These are phyloP conservation scores for Rhodamnia argentea DNA, from an alignment of 345 rosid species.

Conservation along the genomic window DNA sequence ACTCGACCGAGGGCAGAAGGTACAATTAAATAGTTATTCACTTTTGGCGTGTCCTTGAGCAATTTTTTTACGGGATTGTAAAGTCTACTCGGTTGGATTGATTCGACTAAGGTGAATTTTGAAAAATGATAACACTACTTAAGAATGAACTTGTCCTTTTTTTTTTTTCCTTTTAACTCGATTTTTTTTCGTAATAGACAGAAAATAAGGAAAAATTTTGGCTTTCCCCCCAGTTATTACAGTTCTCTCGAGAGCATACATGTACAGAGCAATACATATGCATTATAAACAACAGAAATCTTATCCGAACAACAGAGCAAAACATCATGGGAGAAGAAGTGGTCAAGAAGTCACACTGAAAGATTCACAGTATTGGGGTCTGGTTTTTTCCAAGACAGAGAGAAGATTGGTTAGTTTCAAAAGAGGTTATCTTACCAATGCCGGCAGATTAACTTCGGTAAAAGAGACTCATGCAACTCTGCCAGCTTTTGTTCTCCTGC, in stretches of 20 bases:
- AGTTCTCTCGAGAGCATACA: neutral
- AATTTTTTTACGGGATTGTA: no score
- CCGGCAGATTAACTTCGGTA: neutral
- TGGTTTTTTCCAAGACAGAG: neutral
- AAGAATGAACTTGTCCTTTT: neutral
- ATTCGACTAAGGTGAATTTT: neutral
- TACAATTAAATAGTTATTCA: neutral
- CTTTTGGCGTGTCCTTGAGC: no score
- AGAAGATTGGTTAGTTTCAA: neutral
- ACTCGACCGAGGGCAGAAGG: rapidly evolving
- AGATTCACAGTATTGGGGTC: neutral
- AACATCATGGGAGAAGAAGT: neutral
- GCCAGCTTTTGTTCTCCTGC: neutral
- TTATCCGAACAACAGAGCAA: neutral
- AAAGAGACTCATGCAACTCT: neutral
- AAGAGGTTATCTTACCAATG: neutral
- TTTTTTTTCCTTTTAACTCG: neutral
- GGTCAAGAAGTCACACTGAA: neutral
- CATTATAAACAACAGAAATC: neutral
- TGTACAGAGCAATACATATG: neutral
- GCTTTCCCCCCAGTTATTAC: neutral
- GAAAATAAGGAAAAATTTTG: neutral
- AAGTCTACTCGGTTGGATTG: no score
- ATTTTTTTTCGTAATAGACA: neutral
- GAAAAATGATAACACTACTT: neutral